These are phyloP conservation scores for Candida rishiriensis DNA, from an alignment of 805 yeast genomes.

Conservation along the genomic window DNA sequence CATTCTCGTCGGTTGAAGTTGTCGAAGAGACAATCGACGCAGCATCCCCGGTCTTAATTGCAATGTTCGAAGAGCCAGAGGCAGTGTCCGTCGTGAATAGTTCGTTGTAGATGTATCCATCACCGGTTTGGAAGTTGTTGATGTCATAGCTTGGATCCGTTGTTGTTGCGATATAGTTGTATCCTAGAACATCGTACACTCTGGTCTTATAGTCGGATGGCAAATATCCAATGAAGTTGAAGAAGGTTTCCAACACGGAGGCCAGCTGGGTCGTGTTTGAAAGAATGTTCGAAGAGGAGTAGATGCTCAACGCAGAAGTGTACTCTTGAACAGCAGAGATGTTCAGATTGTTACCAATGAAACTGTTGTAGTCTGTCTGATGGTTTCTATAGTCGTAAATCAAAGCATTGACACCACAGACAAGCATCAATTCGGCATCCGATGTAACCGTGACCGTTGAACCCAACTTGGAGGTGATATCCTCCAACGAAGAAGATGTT, in stretches of 20 bases:
- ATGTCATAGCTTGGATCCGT: neutral
- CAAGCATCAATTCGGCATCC: slow-evolving; percentile 1
- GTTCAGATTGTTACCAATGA: neutral
- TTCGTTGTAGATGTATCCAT: neutral
- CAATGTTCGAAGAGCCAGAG: neutral
- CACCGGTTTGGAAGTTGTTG: neutral
- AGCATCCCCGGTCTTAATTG: neutral
- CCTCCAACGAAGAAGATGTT: neutral
- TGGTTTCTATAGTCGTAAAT: slow-evolving; percentile 1
- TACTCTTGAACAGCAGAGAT: neutral
- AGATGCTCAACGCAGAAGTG: neutral
- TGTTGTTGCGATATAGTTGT: slow-evolving; percentile 1
- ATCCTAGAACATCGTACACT: slow-evolving; percentile 4
- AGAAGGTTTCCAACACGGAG: slow-evolving; percentile 1
- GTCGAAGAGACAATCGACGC: neutral
- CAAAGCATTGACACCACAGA: slow-evolving; percentile 7
- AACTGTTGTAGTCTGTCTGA: neutral
- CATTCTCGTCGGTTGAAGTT: neutral
- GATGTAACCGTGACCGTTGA: neutral
- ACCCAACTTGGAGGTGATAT: neutral
- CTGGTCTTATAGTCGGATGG: slow-evolving; percentile 1
- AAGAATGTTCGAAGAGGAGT: slow-evolving; percentile 1
- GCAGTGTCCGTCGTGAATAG: neutral
- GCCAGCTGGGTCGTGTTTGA: neutral
- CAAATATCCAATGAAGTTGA: slow-evolving; percentile 1